phyloP scores from a whole-genome alignment of 2,329 filamentous ascomycete species.

The Diaporthe sp. region DNA sequence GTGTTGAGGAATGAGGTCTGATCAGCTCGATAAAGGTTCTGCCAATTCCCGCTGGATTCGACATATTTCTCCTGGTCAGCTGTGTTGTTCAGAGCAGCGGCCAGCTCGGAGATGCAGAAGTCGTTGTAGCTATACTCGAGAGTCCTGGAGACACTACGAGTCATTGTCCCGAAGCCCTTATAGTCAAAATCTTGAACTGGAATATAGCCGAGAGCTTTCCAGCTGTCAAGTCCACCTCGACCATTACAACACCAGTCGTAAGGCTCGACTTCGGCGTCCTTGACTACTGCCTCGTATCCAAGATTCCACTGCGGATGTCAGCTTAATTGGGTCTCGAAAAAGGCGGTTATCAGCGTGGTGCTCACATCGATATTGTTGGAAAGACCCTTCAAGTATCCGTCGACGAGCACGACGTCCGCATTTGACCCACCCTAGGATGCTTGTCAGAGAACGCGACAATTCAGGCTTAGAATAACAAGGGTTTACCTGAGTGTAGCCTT shows the following conservation, averaged over 20 bases:
- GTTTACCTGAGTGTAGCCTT: slow-evolving; percentile 73
- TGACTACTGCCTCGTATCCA: slow-evolving; percentile 78
- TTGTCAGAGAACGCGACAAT: not conserved
- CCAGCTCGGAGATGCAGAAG: slow-evolving; percentile 76
- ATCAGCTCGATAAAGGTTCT: slow-evolving; percentile 72
- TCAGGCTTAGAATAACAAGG: slow-evolving; percentile 41
- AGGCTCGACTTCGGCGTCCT: slow-evolving; percentile 79
- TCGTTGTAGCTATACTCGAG: slow-evolving; percentile 86
- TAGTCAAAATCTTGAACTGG: slow-evolving; percentile 77
- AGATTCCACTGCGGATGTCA: slow-evolving; percentile 66
- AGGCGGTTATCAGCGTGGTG: slow-evolving; percentile 35
- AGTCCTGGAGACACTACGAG: slow-evolving; percentile 78
- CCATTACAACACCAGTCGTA: slow-evolving; percentile 78
- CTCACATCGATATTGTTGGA: slow-evolving; percentile 63
- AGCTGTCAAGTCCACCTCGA: slow-evolving; percentile 77
- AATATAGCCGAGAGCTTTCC: slow-evolving; percentile 80
- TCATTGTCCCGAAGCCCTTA: slow-evolving; percentile 76
- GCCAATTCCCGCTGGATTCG: slow-evolving; percentile 73
- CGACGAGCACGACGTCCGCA: slow-evolving; percentile 76
- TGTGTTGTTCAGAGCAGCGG: slow-evolving; percentile 65
- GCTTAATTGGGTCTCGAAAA: too few relatives aligned
- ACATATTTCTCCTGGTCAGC: slow-evolving; percentile 72
- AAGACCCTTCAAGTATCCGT: slow-evolving; percentile 77
- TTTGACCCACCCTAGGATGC: slow-evolving; percentile 75
- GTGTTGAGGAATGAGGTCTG: slow-evolving; percentile 63